These are phyloP conservation scores for Yamadazyma phyllophila DNA, from an alignment of 805 yeast species.

Conservation along the genomic window DNA sequence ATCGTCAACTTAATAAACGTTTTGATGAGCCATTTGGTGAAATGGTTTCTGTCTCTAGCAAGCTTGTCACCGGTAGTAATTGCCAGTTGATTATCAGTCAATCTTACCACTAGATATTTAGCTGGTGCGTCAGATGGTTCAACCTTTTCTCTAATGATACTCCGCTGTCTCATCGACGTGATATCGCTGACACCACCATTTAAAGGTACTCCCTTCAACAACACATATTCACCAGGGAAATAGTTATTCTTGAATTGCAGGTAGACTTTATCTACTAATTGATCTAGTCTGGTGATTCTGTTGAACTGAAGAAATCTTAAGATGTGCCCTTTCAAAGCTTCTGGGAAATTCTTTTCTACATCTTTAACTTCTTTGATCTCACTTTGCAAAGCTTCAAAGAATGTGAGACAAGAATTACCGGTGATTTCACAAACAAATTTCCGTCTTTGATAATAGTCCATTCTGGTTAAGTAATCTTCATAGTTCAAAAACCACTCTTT, in stretches of 20 bases:
- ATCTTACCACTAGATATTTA: conserved; percentile 69
- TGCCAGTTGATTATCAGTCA: conserved; percentile 51
- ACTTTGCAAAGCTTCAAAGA: conserved; percentile 79
- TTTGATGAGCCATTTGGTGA: conserved; percentile 86
- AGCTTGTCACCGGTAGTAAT: conserved; percentile 74
- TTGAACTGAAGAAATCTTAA: conserved; percentile 81
- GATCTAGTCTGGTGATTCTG: conserved; percentile 76
- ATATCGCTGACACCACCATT: conserved; percentile 11
- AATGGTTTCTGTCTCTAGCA: conserved; percentile 77
- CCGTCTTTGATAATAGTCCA: conserved; percentile 69
- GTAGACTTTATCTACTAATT: conserved; percentile 84
- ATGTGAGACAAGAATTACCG: conserved; percentile 88
- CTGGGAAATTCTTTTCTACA: conserved; percentile 84
- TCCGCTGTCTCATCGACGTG: conserved; percentile 38
- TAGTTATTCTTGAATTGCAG: conserved; percentile 73
- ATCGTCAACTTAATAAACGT: conserved; percentile 81
- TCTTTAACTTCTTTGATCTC: conserved; percentile 57
- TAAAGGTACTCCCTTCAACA: conserved; percentile 44
- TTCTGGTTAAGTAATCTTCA: conserved; percentile 67
- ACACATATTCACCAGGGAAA: conserved; percentile 87
- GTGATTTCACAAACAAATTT: conserved; percentile 95
- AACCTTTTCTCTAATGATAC: conserved; percentile 81
- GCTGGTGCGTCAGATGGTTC: conserved; percentile 57
- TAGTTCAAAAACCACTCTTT: conserved; percentile 84
- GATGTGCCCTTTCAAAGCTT: conserved; percentile 89